phyloP scores from a whole-genome alignment of 2,329 filamentous ascomycete species.

The Pseudocercospora eumusae region DNA sequence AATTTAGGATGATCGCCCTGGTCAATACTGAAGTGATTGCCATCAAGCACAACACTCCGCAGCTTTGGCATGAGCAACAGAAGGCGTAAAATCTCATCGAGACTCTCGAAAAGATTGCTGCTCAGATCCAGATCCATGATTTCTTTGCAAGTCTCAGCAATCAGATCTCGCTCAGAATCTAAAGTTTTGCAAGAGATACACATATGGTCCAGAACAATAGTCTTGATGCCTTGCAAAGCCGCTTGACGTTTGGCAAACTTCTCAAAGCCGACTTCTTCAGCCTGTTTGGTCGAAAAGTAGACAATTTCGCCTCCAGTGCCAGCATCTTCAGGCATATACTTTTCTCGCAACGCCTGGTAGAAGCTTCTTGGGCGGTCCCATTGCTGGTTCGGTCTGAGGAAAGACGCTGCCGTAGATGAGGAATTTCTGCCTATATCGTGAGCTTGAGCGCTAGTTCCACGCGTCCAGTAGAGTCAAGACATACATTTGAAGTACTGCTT shows the following conservation, averaged over 20 bases:
- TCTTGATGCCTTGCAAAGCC: slow-evolving; percentile 72
- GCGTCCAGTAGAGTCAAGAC: slow-evolving; percentile 24
- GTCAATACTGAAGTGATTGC: slow-evolving; percentile 64
- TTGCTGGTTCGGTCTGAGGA: slow-evolving; percentile 75
- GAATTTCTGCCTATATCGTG: slow-evolving; percentile 58
- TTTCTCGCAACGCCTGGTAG: slow-evolving; percentile 74
- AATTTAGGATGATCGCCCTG: background rate
- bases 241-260: slow-evolving; percentile 83
- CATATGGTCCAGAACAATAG: slow-evolving; percentile 79
- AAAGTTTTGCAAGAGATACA: slow-evolving; percentile 51
- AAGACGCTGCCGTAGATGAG: slow-evolving; percentile 74
- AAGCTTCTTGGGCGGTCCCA: slow-evolving; percentile 71
- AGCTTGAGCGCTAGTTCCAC: slow-evolving; percentile 29
- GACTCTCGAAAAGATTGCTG: slow-evolving; percentile 73
- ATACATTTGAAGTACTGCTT: slow-evolving; percentile 80
- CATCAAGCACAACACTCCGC: slow-evolving; percentile 47
- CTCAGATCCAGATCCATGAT: slow-evolving; percentile 78
- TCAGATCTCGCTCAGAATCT: slow-evolving; percentile 44
- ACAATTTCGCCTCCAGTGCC: slow-evolving; percentile 55
- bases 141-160: slow-evolving; percentile 59
- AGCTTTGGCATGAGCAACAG: slow-evolving; percentile 69
- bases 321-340: slow-evolving; percentile 65
- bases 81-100: slow-evolving; percentile 68
- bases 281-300: slow-evolving; percentile 75
- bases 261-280: slow-evolving; percentile 92